phyloP scores from a whole-genome alignment of 371 early-diverging fungal species.

The Encephalitozoon intestinalis region DNA sequence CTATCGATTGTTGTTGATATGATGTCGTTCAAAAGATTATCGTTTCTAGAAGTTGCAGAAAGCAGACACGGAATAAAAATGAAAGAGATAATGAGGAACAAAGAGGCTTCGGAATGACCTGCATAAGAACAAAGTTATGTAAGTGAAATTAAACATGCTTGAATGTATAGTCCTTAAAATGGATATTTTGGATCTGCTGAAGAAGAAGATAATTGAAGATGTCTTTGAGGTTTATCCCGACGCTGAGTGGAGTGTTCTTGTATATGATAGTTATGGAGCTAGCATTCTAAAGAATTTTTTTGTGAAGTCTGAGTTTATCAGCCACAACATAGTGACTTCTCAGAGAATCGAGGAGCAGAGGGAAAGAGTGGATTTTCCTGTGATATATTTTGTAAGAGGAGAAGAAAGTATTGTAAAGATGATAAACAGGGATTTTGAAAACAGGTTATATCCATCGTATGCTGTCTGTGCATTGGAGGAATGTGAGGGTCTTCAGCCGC shows the following conservation, averaged over 20 bases:
- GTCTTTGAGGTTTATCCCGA: conserved; percentile 33
- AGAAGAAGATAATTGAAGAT: conserved; percentile 52
- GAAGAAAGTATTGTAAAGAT: conserved; percentile 18
- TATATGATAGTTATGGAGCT: conserved; percentile 56
- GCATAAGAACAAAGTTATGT: not conserved
- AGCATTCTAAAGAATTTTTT: conserved; percentile 50
- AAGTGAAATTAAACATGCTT: not conserved
- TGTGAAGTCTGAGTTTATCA: conserved; percentile 56
- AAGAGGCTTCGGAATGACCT: not conserved
- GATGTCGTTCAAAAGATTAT: not conserved
- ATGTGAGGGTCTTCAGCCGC: conserved; percentile 13
- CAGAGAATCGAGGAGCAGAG: conserved; percentile 48
- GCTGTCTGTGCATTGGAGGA: conserved; percentile 14
- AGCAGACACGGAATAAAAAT: not conserved
- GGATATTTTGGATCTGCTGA: conserved; percentile 46
- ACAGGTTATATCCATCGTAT: conserved; percentile 45
- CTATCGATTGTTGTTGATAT: not conserved
- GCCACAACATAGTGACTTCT: conserved; percentile 48
- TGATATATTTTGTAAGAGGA: conserved; percentile 55
- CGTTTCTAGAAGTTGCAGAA: not conserved
- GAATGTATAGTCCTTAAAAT: conserved; percentile 30
- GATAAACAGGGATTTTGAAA: conserved; percentile 52
- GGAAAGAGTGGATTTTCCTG: conserved; percentile 49
- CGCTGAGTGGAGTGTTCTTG: conserved; percentile 55
- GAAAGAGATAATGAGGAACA: too few species aligned